phyloP scores from a whole-genome alignment of 176 grass and related monocot species.

The Carex scoparia region DNA sequence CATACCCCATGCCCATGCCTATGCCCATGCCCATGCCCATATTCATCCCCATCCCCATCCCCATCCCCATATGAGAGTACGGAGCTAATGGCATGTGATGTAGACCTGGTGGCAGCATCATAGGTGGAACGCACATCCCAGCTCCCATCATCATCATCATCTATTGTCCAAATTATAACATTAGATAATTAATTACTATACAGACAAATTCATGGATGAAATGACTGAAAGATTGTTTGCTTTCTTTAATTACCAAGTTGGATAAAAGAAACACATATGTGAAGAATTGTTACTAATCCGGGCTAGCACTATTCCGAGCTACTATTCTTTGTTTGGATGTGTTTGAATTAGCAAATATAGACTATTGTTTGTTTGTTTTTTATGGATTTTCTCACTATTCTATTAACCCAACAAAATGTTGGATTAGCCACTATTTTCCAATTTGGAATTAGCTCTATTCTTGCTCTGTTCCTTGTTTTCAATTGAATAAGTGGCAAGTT shows the following conservation, averaged over 20 bases:
- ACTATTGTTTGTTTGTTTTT: too few species aligned
- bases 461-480: too few species aligned
- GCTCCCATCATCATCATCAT: conserved; percentile 19
- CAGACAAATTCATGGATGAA: background rate
- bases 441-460: too few species aligned
- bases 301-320: too few species aligned
- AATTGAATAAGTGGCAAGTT: background rate
- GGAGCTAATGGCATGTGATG: conserved; percentile 17
- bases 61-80: conserved; percentile 3
- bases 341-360: too few species aligned
- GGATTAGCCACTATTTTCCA: too few species aligned
- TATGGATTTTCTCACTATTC: too few species aligned
- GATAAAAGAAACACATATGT: background rate
- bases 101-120: conserved; percentile 21
- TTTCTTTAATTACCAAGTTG: background rate
- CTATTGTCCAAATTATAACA: conserved; percentile 5
- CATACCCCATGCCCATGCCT: conserved; percentile 13
- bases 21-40: background rate
- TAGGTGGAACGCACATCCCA: conserved; percentile 8
- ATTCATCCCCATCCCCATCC: background rate
- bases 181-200: background rate
- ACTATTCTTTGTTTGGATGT: too few species aligned
- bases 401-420: too few species aligned
- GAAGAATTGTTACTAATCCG: too few species aligned
- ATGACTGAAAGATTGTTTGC: background rate